Evolutionary conservation across 140 eudicot genomes (phyloP).

Genomic region (Oenanthe javanica): DNA sequence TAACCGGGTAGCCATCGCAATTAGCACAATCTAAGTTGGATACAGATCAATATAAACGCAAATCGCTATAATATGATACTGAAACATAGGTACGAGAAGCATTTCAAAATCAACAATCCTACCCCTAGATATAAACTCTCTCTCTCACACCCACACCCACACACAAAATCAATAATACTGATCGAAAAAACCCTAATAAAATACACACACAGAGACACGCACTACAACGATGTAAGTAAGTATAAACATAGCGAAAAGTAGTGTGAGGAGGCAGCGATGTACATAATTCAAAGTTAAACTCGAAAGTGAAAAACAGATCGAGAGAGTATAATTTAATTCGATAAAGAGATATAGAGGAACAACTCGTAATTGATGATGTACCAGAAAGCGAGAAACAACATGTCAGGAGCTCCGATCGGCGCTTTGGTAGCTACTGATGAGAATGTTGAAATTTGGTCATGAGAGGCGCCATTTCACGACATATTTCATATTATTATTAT

Average conservation of each 20-base stretch:
- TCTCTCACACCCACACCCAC: neutral
- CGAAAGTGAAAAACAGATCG: neutral
- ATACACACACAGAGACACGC: neutral
- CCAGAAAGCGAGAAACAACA: no score
- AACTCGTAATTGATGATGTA: no score
- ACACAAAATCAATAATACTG: no score
- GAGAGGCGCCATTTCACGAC: no score
- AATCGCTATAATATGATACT: constrained; percentile 13
- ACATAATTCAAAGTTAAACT: neutral
- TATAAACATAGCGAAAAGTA: neutral
- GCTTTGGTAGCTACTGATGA: no score
- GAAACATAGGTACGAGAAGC: neutral
- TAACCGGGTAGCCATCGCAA: constrained; percentile 13
- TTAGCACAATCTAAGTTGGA: constrained; percentile 14
- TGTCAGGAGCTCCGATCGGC: no score
- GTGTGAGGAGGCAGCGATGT: neutral
- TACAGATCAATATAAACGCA: constrained; percentile 4
- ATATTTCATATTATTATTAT: no score
- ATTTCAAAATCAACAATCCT: neutral
- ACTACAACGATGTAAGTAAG: neutral
- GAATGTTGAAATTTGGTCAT: no score
- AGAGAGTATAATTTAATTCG: neutral
- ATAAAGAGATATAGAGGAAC: neutral
- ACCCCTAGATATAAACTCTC: neutral
- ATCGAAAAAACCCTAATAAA: no score